A percentile compares a stretch with the other conserved stretches of the same genome.
Conservation (phyloP, 2,329 filamentous ascomycete genomes). For the Neofusicoccum umdonicola region DNA sequence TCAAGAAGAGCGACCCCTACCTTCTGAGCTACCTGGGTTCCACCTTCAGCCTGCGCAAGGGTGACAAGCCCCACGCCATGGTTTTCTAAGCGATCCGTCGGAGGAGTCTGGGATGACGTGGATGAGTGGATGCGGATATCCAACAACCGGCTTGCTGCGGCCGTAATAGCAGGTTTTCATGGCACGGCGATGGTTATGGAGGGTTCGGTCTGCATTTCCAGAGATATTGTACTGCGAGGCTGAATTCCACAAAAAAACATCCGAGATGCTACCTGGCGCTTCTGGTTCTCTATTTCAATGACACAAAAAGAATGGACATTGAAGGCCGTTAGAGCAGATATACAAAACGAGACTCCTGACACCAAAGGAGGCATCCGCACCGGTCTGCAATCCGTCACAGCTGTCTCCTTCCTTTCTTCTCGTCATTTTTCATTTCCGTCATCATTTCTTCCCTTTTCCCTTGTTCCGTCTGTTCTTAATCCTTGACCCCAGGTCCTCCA, state of each 20-base stretch:
- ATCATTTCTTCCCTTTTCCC: slow-evolving; percentile 21
- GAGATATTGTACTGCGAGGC: slow-evolving; percentile 40
- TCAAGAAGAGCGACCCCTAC: slow-evolving; percentile 92
- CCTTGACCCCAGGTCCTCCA: slow-evolving; percentile 27
- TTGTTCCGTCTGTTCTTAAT: slow-evolving; percentile 25
- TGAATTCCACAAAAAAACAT: slow-evolving; percentile 35
- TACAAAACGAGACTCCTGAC: slow-evolving; percentile 15
- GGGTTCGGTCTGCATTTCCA: slow-evolving; percentile 40
- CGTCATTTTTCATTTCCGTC: neutral
- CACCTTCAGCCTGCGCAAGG: slow-evolving; percentile 98
- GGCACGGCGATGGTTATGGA: slow-evolving; percentile 35
- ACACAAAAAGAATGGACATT: slow-evolving; percentile 17
- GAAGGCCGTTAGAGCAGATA: slow-evolving; percentile 16
- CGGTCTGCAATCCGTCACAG: neutral
- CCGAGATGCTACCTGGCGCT: slow-evolving; percentile 19
- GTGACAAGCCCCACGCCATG: slow-evolving; percentile 99
- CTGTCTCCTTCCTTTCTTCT: neutral
- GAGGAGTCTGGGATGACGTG: slow-evolving; percentile 15
- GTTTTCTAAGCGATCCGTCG: slow-evolving; percentile 68
- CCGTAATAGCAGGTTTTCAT: slow-evolving; percentile 38
- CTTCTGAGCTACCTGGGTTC: slow-evolving; percentile 90
- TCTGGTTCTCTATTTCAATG: slow-evolving; percentile 18
- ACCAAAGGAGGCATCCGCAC: neutral
- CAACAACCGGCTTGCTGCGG: slow-evolving; percentile 39
- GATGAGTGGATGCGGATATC: slow-evolving; percentile 35